Base-by-base conservation (phyloP, 2,329 filamentous ascomycete genomes). In the Talaromyces verruculosus region DNA sequence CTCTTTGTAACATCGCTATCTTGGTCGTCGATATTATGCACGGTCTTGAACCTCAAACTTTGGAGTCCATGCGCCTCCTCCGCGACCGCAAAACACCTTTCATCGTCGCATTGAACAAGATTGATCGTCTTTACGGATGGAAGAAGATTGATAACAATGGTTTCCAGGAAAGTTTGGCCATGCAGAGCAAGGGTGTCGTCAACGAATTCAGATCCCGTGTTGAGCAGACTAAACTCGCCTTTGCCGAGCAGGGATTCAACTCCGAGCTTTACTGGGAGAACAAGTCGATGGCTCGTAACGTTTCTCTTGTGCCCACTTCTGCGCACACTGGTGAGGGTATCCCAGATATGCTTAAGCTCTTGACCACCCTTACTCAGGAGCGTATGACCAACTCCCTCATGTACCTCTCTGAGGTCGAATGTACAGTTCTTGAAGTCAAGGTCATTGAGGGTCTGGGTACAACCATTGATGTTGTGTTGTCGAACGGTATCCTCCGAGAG, bases 21-120 rank as follows among this genome's bases (percentile, higher is more conserved):
- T 84, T 99, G 71, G 96, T 99, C 49, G 94, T 99, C 72, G 95
- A 99, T 84, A 99, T 99, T 75, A 98, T 99, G 95, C 95, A 99
- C 87, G 96, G 96, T 77, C 87, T 99, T 57, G 95, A 99, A 81
- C 94, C 90, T 19, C 95, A 99, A 81, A 99, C 95, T 17, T 85
- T 98, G 37, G 96, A 99, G 81, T 99, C 95, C 1, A 98, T 99
- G 92, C 91, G 89, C 72, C 83, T 99, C 69, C 88, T 99, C 62
- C 88, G 94, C 75, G 94, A 97, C 74, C 88, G 92, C 73, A 96
- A 95, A 82, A 99, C 95, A 25, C 95, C 95, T 5, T 99, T 99
- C 83, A 96, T 99, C 72, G 96, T 99, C 47, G 96, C 96, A 1
- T 85, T 99, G 76, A 99, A 99, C 89, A 99, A 99, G 85, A 98